Conservation (phyloP, 495 filamentous ascomycete genomes). For the Rhypophila decipiens region DNA sequence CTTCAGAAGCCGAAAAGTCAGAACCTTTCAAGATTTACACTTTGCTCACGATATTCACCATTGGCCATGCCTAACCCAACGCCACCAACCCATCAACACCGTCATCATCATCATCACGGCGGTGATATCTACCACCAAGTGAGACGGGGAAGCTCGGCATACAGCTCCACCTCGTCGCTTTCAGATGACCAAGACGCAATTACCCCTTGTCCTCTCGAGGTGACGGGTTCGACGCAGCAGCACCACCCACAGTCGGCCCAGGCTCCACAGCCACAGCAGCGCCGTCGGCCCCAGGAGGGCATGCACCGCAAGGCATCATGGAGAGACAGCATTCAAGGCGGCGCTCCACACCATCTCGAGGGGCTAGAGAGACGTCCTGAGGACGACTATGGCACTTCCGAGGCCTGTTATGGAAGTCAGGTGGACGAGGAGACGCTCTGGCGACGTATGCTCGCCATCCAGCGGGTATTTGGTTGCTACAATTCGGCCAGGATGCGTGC, state of each 20-base stretch:
- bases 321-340: slow-evolving; percentile 12
- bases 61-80: background rate
- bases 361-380: slow-evolving; percentile 7
- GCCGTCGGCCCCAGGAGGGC: background rate
- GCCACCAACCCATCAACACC: background rate
- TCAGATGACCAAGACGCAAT: background rate
- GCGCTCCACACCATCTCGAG: no score
- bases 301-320: background rate
- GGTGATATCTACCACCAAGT: background rate
- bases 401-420: background rate
- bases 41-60: no score
- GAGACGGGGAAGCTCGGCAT: slow-evolving; percentile 2
- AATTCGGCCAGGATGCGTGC: slow-evolving; percentile 40
- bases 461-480: slow-evolving; percentile 38
- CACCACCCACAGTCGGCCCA: background rate
- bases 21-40: background rate
- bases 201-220: background rate
- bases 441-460: slow-evolving; percentile 40
- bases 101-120: background rate
- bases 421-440: slow-evolving; percentile 34
- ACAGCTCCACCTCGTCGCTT: slow-evolving; percentile 4
- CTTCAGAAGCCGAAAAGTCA: background rate
- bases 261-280: background rate
- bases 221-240: background rate
- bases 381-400: background rate